Evolutionary conservation across 768 basidiomycete genomes (phyloP).

Genomic region (Podaxis pistillaris): DNA sequence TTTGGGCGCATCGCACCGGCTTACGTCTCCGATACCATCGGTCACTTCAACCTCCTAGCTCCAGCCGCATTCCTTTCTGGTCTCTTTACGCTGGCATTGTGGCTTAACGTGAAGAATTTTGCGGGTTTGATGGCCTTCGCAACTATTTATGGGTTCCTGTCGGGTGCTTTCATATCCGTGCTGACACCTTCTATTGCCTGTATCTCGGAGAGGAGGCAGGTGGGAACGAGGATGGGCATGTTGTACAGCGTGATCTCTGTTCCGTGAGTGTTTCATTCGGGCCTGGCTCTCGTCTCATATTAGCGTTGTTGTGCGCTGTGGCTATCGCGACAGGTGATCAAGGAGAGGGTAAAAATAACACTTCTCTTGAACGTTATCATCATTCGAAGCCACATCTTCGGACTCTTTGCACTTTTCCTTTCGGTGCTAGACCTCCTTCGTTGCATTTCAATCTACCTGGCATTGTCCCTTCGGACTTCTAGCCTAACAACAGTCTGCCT

Average conservation of each 20-base stretch:
- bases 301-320: background rate
- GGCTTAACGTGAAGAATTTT: constrained; percentile 47
- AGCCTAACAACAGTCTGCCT: background rate
- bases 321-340: background rate
- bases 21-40: constrained; percentile 61
- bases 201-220: constrained; percentile 56
- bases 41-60: constrained; percentile 64
- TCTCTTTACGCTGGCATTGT: constrained; percentile 54
- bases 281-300: background rate
- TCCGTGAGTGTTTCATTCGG: constrained; percentile 51
- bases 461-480: background rate
- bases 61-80: constrained; percentile 65
- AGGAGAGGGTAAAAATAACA: background rate
- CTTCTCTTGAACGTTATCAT: background rate
- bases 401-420: background rate
- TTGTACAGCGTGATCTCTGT: constrained; percentile 65
- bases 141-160: constrained; percentile 58
- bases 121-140: constrained; percentile 49
- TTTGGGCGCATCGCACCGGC: constrained; percentile 65
- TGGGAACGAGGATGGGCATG: constrained; percentile 63
- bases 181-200: constrained; percentile 67
- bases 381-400: background rate
- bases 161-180: constrained; percentile 67
- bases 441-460: constrained; percentile 1
- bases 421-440: background rate